Evolutionary conservation across 2,329 filamentous ascomycete genomes (phyloP).

Genomic region (Pleomassaria siparia): DNA sequence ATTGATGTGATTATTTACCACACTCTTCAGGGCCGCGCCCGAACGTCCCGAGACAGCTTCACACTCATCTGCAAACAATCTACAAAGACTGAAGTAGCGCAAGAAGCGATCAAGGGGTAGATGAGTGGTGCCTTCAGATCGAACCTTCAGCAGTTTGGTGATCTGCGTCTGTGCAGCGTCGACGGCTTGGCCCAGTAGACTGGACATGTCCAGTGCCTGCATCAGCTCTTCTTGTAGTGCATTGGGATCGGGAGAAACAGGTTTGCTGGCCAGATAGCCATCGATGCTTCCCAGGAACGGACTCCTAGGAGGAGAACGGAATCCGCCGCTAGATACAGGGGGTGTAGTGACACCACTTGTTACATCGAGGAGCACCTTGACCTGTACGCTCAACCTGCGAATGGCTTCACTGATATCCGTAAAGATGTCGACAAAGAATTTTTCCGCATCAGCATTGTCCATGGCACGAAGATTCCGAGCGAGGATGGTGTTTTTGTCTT

Average conservation of each 20-base stretch:
- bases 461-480: slow-evolving; percentile 85
- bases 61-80: slow-evolving; percentile 83
- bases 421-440: slow-evolving; percentile 79
- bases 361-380: slow-evolving; percentile 92
- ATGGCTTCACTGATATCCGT: slow-evolving; percentile 85
- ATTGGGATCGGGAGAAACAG: slow-evolving; percentile 18
- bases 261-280: slow-evolving; percentile 35
- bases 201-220: slow-evolving; percentile 74
- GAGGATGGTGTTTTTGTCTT: slow-evolving; percentile 86
- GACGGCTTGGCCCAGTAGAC: slow-evolving; percentile 75
- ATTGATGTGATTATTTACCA: slow-evolving; percentile 80
- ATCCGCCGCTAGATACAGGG: slow-evolving; percentile 39
- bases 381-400: slow-evolving; percentile 81
- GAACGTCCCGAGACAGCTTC: slow-evolving; percentile 81
- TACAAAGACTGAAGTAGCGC: slow-evolving; percentile 79
- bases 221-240: slow-evolving; percentile 71
- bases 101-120: slow-evolving; percentile 71
- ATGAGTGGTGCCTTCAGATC: slow-evolving; percentile 70
- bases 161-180: slow-evolving; percentile 74
- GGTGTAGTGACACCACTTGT: slow-evolving; percentile 69
- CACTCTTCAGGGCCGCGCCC: slow-evolving; percentile 72
- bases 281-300: slow-evolving; percentile 49
- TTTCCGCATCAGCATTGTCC: slow-evolving; percentile 81
- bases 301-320: slow-evolving; percentile 53
- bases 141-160: slow-evolving; percentile 75